Evolutionary conservation across 345 rosid species (phyloP), one percentile per base, ranked within the genome.

Genomic region (Eucalyptus erythrocorys): DNA sequence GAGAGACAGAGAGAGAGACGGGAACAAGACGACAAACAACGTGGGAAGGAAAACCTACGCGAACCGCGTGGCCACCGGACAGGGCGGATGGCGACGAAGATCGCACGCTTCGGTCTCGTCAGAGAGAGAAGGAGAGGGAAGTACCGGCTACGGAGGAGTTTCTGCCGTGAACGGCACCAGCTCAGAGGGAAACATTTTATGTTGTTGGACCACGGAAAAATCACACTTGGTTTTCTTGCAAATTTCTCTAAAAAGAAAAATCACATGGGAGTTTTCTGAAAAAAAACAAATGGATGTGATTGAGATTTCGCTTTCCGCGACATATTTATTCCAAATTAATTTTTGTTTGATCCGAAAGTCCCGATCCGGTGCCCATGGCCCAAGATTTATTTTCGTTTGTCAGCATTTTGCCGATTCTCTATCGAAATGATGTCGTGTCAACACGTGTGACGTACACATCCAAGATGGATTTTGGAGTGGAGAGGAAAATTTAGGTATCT

Each of bases 371-470:
- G 5, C 12, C 42, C 6, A 16, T 66, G 40, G 6, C 21, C 76
- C 40, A 15, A 66, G 24, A 51, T 51, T 51, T 51, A 17, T 51
- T 51, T 51, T 51, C 2, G 10, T 51, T 51, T 51, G 10, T 15
- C 6, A 8, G 5, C 42, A 32, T 66, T 66, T 32, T 16, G 79
- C 11, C 27, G 68, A 1, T 59, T 12, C 32, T 22, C 11, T 10
- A 13, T 50, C 19, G 3, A 27, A 59, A 59, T 27, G 66, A n/a
- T 14, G 15, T 6, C 2, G 10, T 30, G 71, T n/a, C 34, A 1
- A 6, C 17, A n/a, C 19, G 4, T 24, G 13, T 13, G 19, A 1
- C 34, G 1, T 5, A 6, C 26, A 6, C 17, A 13, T 17, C 4
- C 80, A 16, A 32, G 4, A 34, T 68, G 4, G 24, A 34, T 68